These are phyloP conservation scores for Hirschfeldia incana DNA, from an alignment of 345 rosid species.

Conservation along the genomic window DNA sequence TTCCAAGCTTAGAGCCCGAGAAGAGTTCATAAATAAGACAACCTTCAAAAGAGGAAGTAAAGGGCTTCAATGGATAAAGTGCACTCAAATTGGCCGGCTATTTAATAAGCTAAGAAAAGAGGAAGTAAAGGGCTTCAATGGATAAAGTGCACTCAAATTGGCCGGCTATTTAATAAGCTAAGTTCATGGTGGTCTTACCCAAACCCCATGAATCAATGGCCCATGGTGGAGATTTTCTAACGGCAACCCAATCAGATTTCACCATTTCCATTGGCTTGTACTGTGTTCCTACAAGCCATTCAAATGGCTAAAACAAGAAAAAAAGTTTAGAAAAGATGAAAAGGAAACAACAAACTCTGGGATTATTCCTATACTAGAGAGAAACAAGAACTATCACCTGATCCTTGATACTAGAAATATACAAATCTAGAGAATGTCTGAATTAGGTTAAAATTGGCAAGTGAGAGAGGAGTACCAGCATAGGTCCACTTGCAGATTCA, in stretches of 20 bases:
- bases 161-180: neutral
- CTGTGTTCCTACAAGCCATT: conserved; percentile 92
- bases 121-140: neutral
- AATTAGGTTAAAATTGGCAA: neutral
- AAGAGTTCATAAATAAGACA: conserved; percentile 95
- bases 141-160: neutral
- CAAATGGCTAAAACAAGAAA: conserved; percentile 65
- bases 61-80: neutral
- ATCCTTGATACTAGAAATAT: neutral
- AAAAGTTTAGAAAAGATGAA: conserved; percentile 23
- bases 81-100: neutral
- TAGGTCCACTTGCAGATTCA: conserved; percentile 79
- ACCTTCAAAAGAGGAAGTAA: conserved; percentile 43
- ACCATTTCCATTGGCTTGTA: conserved; percentile 89
- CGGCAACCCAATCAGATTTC: conserved; percentile 87
- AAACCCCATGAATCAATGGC: conserved; percentile 99
- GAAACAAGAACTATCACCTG: neutral
- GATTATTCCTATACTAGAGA: neutral
- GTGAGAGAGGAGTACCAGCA: conserved; percentile 72
- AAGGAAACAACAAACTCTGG: conserved; percentile 5
- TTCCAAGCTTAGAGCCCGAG: conserved; percentile 76
- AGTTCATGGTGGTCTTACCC: conserved; percentile 49
- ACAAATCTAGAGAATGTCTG: neutral
- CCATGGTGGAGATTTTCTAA: conserved; percentile 97
- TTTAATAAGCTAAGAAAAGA: neutral